phyloP scores from a whole-genome alignment of 2,329 filamentous ascomycete genomes.

The Laburnicola sp. region DNA sequence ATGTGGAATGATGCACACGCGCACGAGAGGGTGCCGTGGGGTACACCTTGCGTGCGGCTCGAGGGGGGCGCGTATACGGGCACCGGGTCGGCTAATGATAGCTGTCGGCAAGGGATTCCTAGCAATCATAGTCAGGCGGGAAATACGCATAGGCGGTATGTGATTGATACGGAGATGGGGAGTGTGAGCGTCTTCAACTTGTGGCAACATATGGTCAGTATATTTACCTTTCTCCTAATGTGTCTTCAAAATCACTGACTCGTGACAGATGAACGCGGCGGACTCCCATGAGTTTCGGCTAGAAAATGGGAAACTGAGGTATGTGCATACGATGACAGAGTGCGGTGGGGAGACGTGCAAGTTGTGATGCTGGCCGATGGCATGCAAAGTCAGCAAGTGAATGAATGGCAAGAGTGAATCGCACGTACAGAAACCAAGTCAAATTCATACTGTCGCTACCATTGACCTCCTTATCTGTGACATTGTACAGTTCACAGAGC shows the following conservation, averaged over 20 bases:
- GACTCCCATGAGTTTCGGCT: slow-evolving; percentile 30
- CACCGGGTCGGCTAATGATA: slow-evolving; percentile 20
- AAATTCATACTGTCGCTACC: too few species aligned
- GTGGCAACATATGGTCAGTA: slow-evolving; percentile 27
- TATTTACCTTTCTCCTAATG: too few species aligned
- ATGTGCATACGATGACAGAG: slow-evolving; percentile 34
- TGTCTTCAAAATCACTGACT: neutral
- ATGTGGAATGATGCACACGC: slow-evolving; percentile 26
- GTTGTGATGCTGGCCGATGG: slow-evolving; percentile 10
- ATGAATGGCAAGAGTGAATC: too few species aligned
- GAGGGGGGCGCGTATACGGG: slow-evolving; percentile 29
- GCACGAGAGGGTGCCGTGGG: slow-evolving; percentile 23
- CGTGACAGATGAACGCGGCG: slow-evolving; percentile 23
- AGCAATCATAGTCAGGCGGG: slow-evolving; percentile 15
- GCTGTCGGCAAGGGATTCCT: slow-evolving; percentile 25
- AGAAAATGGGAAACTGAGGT: slow-evolving; percentile 30
- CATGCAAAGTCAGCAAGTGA: too few species aligned
- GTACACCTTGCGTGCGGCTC: slow-evolving; percentile 24
- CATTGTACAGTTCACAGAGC: too few species aligned
- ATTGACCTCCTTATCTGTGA: too few species aligned
- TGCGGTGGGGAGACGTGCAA: slow-evolving; percentile 31
- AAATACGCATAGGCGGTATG: slow-evolving; percentile 22
- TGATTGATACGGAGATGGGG: slow-evolving; percentile 29
- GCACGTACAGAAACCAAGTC: too few species aligned
- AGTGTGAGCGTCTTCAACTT: slow-evolving; percentile 28